Percentiles rank a stretch among this genome's conserved stretches.
phyloP scores from a whole-genome alignment of 345 rosid genomes.

The Sonneratia caseolaris region DNA sequence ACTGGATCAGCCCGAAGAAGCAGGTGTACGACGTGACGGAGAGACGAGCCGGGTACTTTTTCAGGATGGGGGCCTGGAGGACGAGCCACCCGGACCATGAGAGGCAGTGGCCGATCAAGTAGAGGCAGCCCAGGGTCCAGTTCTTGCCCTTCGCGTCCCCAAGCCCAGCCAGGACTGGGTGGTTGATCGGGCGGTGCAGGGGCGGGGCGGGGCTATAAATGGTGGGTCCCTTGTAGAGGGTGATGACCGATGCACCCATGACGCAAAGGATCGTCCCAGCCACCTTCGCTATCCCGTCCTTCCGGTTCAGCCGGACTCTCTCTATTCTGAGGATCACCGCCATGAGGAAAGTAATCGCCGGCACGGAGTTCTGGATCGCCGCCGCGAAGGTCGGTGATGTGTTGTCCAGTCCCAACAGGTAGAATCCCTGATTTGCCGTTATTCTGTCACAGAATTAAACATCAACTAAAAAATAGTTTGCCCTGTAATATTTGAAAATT shows the following conservation, averaged over 20 bases:
- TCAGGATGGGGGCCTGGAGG: slow-evolving; percentile 58
- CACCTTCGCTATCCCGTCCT: slow-evolving; percentile 77
- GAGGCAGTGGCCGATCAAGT: slow-evolving; percentile 59
- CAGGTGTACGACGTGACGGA: slow-evolving; percentile 60
- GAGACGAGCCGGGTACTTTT: slow-evolving; percentile 75
- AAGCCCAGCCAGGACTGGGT: slow-evolving; percentile 18
- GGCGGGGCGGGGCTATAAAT: slow-evolving; percentile 51
- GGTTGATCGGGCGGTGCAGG: slow-evolving; percentile 22
- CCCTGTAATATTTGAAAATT: no score
- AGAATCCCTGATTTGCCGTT: slow-evolving; percentile 96
- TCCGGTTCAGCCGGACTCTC: slow-evolving; percentile 65
- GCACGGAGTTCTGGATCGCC: slow-evolving; percentile 95
- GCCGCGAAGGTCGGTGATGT: slow-evolving; percentile 97
- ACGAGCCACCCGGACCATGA: slow-evolving; percentile 92
- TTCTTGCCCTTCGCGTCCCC: slow-evolving; percentile 66
- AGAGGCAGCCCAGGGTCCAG: slow-evolving; percentile 72
- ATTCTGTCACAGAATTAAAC: slow-evolving; percentile 35
- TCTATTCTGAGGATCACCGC: slow-evolving; percentile 88
- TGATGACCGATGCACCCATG: slow-evolving; percentile 88
- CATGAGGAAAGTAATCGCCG: slow-evolving; percentile 96
- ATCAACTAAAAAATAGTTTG: no score
- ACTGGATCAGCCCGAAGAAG: slow-evolving; percentile 65
- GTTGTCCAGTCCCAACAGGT: slow-evolving; percentile 82
- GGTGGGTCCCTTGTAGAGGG: slow-evolving; percentile 83
- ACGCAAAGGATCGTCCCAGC: slow-evolving; percentile 69